These are phyloP conservation scores for Calycina marina DNA, from an alignment of 2,329 filamentous ascomycete species.

Conservation along the genomic window DNA sequence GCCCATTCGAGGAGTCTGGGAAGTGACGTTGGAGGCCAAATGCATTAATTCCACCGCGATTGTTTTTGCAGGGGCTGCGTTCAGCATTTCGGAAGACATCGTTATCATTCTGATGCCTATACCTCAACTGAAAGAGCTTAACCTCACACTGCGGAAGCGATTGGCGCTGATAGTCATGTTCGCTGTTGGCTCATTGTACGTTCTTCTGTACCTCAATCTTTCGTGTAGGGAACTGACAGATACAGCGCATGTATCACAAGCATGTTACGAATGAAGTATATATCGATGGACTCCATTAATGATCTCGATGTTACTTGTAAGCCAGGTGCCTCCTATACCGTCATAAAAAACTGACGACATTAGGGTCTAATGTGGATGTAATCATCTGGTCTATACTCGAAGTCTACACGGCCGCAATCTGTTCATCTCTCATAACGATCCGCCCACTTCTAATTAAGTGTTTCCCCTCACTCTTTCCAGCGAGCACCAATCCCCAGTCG, in stretches of 20 bases:
- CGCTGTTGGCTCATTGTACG: conserved; percentile 18
- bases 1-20: conserved; percentile 5
- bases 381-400: conserved; percentile 23
- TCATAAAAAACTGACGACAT: no score
- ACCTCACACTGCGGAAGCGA: conserved; percentile 49
- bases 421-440: conserved; percentile 27
- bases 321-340: no score
- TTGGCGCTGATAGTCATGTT: conserved; percentile 19
- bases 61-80: conserved; percentile 49
- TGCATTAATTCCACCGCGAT: conserved; percentile 50
- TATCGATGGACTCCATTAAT: conserved; percentile 6
- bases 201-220: not conserved
- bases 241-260: conserved; percentile 11
- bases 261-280: conserved; percentile 10
- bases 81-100: conserved; percentile 54
- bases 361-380: conserved; percentile 10
- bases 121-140: conserved; percentile 46
- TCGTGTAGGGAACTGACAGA: no score
- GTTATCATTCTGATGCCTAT: conserved; percentile 50
- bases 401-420: conserved; percentile 25
- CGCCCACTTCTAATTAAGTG: conserved; percentile 22
- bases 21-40: conserved; percentile 11
- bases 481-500: not conserved
- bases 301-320: conserved; percentile 8
- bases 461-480: not conserved